These are phyloP conservation scores for Fusarium foetens DNA, from an alignment of 2,329 filamentous ascomycete species.

Conservation along the genomic window DNA sequence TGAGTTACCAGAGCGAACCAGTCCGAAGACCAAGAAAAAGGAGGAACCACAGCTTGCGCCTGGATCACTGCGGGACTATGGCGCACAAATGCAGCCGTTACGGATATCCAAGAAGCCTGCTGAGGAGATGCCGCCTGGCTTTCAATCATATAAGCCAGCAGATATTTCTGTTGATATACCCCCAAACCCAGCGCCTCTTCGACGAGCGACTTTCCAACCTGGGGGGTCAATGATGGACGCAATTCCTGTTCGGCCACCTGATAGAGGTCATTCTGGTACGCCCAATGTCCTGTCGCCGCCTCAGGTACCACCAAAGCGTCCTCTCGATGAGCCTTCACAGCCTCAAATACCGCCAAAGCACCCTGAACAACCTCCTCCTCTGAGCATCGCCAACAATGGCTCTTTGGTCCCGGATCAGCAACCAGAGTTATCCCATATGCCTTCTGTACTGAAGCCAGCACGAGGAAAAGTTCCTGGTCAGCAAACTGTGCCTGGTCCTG, in stretches of 20 bases:
- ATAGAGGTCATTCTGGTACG: constrained; percentile 33
- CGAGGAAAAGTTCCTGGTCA: constrained; percentile 30
- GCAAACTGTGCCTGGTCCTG: neutral
- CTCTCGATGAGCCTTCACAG: constrained; percentile 12
- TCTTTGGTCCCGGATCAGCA: constrained; percentile 15
- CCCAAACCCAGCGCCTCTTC: constrained; percentile 8
- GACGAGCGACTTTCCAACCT: constrained; percentile 41
- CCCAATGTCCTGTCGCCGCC: constrained; percentile 41
- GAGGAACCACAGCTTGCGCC: constrained; percentile 30
- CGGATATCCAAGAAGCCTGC: constrained; percentile 12
- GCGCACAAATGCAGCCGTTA: constrained; percentile 20
- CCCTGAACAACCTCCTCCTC: neutral
- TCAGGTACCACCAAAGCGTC: constrained; percentile 33
- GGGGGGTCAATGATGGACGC: constrained; percentile 38
- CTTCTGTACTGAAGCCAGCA: constrained; percentile 41
- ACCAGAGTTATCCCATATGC: constrained; percentile 28
- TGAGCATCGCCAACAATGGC: neutral
- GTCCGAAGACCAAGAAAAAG: constrained; percentile 44
- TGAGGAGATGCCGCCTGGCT: neutral
- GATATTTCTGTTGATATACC: constrained; percentile 8
- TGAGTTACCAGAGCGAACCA: constrained; percentile 53
- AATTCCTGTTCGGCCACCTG: constrained; percentile 28
- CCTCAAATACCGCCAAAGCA: constrained; percentile 9
- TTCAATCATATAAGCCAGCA: constrained; percentile 35
- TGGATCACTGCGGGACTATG: constrained; percentile 22